Conservation (phyloP, 768 basidiomycete species). For the Mycena olivaceomarginata region DNA sequence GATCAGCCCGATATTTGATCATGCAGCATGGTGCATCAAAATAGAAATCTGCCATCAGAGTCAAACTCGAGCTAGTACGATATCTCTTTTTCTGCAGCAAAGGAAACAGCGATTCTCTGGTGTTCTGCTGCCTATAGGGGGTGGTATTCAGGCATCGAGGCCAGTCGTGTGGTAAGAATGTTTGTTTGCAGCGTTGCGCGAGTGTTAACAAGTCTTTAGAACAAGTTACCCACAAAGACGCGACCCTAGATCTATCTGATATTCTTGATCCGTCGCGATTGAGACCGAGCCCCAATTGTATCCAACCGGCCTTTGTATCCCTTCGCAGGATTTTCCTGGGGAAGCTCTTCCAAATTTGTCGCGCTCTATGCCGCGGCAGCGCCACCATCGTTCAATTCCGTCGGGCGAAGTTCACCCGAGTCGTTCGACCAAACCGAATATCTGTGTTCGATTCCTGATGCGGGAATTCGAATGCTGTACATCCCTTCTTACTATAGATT, state of each 20-base stretch:
- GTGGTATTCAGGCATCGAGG: background rate
- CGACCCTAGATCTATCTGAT: constrained; percentile 45
- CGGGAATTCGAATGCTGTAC: too few species aligned
- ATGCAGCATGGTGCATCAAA: constrained; percentile 24
- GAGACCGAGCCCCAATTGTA: constrained; percentile 12
- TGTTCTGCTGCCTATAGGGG: constrained; percentile 8
- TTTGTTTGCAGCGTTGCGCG: background rate
- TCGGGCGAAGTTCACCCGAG: too few species aligned
- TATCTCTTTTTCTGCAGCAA: background rate
- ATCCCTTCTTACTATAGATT: too few species aligned
- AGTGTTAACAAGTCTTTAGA: background rate
- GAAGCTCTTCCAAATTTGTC: too few species aligned
- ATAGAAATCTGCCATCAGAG: constrained; percentile 8
- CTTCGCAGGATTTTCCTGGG: too few species aligned
- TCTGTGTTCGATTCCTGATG: too few species aligned
- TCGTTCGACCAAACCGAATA: too few species aligned
- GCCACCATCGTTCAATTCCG: too few species aligned
- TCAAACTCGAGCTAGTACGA: background rate
- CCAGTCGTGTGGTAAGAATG: background rate
- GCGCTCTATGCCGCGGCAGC: too few species aligned
- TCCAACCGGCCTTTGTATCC: constrained; percentile 30
- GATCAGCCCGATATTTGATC: constrained; percentile 6
- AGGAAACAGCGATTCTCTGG: background rate
- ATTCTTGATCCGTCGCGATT: constrained; percentile 34
- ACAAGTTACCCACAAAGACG: constrained; percentile 18